Evolutionary conservation across 371 early-diverging fungal genomes (phyloP).

Genomic region (Lichtheimia corymbifera): DNA sequence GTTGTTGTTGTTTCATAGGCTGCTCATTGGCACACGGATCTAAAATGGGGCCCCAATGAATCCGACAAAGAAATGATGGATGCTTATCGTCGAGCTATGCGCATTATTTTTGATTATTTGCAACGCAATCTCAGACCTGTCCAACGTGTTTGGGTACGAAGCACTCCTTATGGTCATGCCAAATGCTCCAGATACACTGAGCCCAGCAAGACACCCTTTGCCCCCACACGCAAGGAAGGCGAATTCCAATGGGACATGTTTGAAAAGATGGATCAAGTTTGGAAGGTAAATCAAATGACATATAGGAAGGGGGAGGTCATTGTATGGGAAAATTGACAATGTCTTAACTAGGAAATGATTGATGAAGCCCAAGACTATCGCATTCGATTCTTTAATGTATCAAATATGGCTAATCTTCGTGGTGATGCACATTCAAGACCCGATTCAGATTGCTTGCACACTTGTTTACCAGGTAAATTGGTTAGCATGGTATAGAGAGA

Average conservation of each 20-base stretch:
- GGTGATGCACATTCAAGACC: constrained; percentile 53
- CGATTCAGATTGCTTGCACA: constrained; percentile 47
- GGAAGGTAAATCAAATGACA: constrained; percentile 27
- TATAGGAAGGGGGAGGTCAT: neutral
- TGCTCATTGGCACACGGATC: constrained; percentile 47
- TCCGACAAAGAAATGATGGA: constrained; percentile 35
- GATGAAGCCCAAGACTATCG: constrained; percentile 22
- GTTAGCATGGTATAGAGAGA: neutral
- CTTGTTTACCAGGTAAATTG: constrained; percentile 40
- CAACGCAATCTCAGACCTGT: constrained; percentile 22
- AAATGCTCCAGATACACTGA: constrained; percentile 36
- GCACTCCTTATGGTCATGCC: constrained; percentile 50
- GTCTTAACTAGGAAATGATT: constrained; percentile 25
- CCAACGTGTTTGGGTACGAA: constrained; percentile 47
- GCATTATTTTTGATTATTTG: constrained; percentile 28
- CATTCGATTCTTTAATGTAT: constrained; percentile 36
- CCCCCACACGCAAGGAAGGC: constrained; percentile 34
- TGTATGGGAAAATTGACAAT: neutral
- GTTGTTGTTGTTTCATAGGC: constrained; percentile 25
- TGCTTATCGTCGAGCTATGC: constrained; percentile 38
- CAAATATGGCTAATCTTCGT: constrained; percentile 32
- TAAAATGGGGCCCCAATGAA: constrained; percentile 35
- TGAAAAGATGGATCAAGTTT: constrained; percentile 37
- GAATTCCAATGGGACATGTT: constrained; percentile 54
- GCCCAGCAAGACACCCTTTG: constrained; percentile 32